phyloP scores from a whole-genome alignment of 208 protist species.

The Lotmaria passim region DNA sequence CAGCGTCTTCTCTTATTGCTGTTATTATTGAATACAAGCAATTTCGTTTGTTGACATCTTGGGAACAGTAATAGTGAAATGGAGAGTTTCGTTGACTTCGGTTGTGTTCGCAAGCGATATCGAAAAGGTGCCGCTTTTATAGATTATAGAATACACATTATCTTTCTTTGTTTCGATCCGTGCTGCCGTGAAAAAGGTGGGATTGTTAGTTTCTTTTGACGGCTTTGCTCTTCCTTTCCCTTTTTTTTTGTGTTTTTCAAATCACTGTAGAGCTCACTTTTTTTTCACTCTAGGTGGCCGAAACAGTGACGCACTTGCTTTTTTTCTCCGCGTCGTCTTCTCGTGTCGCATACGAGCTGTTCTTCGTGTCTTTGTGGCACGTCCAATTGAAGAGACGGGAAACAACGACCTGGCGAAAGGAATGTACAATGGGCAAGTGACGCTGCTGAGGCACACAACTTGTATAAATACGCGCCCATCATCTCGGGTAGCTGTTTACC shows the following conservation, averaged over 20 bases:
- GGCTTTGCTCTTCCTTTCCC: too few relatives aligned
- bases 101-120: not conserved
- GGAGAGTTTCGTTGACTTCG: not conserved
- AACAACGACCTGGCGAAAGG: not conserved
- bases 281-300: slow-evolving; percentile 4
- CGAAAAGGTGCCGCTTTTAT: not conserved
- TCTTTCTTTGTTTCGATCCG: slow-evolving; percentile 7
- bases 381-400: not conserved
- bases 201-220: too few relatives aligned
- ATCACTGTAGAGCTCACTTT: slow-evolving; percentile 6
- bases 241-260: not conserved
- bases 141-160: not conserved
- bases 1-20: too few relatives aligned
- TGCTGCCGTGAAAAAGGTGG: too few relatives aligned
- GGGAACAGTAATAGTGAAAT: too few relatives aligned
- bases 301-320: slow-evolving; percentile 1
- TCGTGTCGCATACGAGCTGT: not conserved
- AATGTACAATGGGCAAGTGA: not conserved
- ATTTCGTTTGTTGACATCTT: too few relatives aligned
- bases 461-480: not conserved
- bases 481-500: not conserved
- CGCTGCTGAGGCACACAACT: not conserved
- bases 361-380: too few relatives aligned
- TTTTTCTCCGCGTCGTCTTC: not conserved
- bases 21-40: too few relatives aligned